Evolutionary conservation across 208 protist species (phyloP), one percentile per base, ranked within the genome.

Genomic region (Leishmania braziliensis): DNA sequence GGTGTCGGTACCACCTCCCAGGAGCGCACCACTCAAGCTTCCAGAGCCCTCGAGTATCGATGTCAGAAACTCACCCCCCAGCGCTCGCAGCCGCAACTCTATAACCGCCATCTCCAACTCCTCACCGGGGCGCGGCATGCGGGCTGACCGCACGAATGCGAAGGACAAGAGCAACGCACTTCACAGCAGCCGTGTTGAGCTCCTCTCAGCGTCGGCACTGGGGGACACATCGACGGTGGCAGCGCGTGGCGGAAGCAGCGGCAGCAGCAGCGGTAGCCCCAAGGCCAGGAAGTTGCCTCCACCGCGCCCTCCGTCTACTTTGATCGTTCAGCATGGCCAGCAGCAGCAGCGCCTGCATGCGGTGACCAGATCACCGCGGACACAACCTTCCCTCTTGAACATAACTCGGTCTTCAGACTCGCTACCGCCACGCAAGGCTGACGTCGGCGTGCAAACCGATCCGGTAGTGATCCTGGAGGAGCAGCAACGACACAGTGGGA

Each of bases 381-480:
- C 73, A 8, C 73, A 0, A 33, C 48, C 50, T 10, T 60, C 71
- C 50, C n/a, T 71, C 66, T 39, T 29, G 12, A 58, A 23, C 53
- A 65, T 12, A 12, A 26, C 5, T 12, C 73, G 43, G 50, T 33
- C 48, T 39, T 63, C 58, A 33, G 75, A 71, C 26, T 77, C 70
- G 10, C 53, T 54, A 46, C 58, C 39, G 56, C 74, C 20, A 8
- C 48, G 23, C 14, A 89, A 56, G 43, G 84, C 86, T 50, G 87
- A 92, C n/a, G 82, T 75, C 1, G 85, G 62, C 0, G 89, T 92
- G 56, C 92, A 95, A 69, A 95, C 92, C 9, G 90, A 95, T 56
- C 88, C 90, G 16, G 89, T 93, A 26, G 91, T 83, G 58, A 92
- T 93, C 29, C 74, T 93, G 29, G 83, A 89, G n/a, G 54, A 86